Evolutionary conservation across 2,329 filamentous ascomycete species (phyloP), one percentile per base, ranked within the genome.

Genomic region (Gnomoniopsis smithogilvyi): DNA sequence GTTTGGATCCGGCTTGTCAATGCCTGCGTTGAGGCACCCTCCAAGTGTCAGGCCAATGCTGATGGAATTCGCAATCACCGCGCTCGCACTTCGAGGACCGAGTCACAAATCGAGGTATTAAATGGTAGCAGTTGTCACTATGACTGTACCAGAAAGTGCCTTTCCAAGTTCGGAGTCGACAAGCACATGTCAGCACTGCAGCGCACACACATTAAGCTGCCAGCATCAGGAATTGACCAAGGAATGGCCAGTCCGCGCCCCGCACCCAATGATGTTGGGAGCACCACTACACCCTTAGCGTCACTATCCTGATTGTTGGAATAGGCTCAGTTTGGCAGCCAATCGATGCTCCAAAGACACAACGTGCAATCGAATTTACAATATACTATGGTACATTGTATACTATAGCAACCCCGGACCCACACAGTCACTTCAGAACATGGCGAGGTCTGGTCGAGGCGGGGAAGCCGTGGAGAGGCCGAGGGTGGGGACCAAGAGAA

Each of bases 121-220:
- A 6, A 12, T 19, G 21, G 11, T 41, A 14, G 22, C 34, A 46
- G 11, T 33, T 3, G 19, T 50, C 36, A 57, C 58, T 52, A 53
- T 49, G 58, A 60, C 58, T 60, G 50, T 49, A 15, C 46, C 49
- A 36, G 33, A 26, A 47, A 21, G 57, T 54, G 41, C 24, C 46
- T 30, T 26, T 33, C 30, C 50, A 49, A 49, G 43, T 24, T 38
- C 4, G 26, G 51, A 33, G 43, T 36, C 22, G 17, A 17, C 49
- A 34, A 11, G n/a, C 34, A 21, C 46, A 24, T 46, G 55, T 58
- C 38, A 51, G 55, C 58, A 49, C 33, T 41, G 49, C 46, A 53
- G 48, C 48, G 50, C 19, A 21, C 46, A 48, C 34, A 43, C 41
- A 33, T 50, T 34, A 15, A 26, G 21, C 36, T 34, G 47, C n/a